phyloP scores from a whole-genome alignment of 2,329 filamentous ascomycete species.

The Apiospora saccharicola region DNA sequence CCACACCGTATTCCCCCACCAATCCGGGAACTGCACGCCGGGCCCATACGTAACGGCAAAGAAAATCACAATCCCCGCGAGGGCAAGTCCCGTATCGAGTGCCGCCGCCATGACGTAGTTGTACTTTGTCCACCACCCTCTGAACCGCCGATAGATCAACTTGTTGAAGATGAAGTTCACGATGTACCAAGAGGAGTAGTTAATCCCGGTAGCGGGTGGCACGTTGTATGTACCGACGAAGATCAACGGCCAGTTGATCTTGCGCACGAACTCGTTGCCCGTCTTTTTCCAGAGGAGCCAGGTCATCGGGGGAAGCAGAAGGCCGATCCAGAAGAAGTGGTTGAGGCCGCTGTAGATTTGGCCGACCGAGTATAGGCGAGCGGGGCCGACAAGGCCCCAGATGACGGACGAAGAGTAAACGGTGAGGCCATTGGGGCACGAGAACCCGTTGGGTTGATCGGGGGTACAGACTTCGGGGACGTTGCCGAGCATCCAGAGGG shows the following conservation, averaged over 20 bases:
- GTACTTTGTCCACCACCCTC: conserved; percentile 44
- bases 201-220: conserved; percentile 46
- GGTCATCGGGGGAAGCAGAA: conserved; percentile 50
- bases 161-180: conserved; percentile 44
- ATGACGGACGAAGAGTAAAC: conserved; percentile 44
- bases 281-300: conserved; percentile 50
- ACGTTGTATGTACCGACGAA: conserved; percentile 45
- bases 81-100: conserved; percentile 48
- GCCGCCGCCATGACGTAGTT: conserved; percentile 46
- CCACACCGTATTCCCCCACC: conserved; percentile 59
- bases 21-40: conserved; percentile 45
- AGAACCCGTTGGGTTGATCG: conserved; percentile 43
- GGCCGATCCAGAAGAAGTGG: conserved; percentile 45
- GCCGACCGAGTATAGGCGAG: conserved; percentile 42
- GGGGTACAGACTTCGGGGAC: conserved; percentile 41
- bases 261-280: conserved; percentile 41
- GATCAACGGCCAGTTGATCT: conserved; percentile 44
- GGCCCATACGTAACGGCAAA: conserved; percentile 38
- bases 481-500: conserved; percentile 41
- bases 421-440: conserved; percentile 42
- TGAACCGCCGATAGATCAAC: conserved; percentile 38
- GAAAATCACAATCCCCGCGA: conserved; percentile 40
- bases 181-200: conserved; percentile 46
- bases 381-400: conserved; percentile 44
- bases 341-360: conserved; percentile 41